Conservation (phyloP, 2,329 filamentous ascomycete genomes). For the Penicillium sp. region DNA sequence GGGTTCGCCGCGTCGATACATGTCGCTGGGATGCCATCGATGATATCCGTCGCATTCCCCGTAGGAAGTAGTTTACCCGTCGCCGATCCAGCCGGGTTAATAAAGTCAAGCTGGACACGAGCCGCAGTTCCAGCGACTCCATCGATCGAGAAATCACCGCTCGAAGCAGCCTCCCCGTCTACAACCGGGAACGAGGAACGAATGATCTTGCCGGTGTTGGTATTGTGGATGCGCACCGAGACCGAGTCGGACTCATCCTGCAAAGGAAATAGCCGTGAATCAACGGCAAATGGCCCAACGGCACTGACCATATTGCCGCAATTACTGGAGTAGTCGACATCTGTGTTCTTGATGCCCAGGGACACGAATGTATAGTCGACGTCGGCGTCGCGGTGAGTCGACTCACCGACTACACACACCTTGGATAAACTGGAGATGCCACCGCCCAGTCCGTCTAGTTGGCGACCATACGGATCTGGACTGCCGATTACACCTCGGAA, state of each 20-base stretch:
- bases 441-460: constrained; percentile 66
- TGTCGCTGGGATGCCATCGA: constrained; percentile 49
- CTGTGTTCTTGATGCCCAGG: constrained; percentile 56
- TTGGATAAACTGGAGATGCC: constrained; percentile 66
- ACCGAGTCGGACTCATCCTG: constrained; percentile 30
- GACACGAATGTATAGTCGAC: constrained; percentile 68
- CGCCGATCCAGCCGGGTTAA: constrained; percentile 57
- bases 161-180: constrained; percentile 44
- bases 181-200: constrained; percentile 52
- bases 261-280: constrained; percentile 46
- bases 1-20: constrained; percentile 62
- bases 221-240: constrained; percentile 59
- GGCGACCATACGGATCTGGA: constrained; percentile 60
- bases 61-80: constrained; percentile 59
- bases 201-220: constrained; percentile 63
- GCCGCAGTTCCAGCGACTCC: constrained; percentile 57
- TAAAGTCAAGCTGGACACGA: constrained; percentile 55
- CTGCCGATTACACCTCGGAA: constrained; percentile 58
- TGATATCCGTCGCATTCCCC: constrained; percentile 48
- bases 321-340: constrained; percentile 62
- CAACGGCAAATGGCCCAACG: constrained; percentile 60
- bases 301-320: constrained; percentile 69
- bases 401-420: constrained; percentile 58
- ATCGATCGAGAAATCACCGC: constrained; percentile 57
- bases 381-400: constrained; percentile 48